Evolutionary conservation across 2,329 filamentous ascomycete species (phyloP), one percentile per base, ranked within the genome.

Genomic region (Penicillium fuscoglaucum): DNA sequence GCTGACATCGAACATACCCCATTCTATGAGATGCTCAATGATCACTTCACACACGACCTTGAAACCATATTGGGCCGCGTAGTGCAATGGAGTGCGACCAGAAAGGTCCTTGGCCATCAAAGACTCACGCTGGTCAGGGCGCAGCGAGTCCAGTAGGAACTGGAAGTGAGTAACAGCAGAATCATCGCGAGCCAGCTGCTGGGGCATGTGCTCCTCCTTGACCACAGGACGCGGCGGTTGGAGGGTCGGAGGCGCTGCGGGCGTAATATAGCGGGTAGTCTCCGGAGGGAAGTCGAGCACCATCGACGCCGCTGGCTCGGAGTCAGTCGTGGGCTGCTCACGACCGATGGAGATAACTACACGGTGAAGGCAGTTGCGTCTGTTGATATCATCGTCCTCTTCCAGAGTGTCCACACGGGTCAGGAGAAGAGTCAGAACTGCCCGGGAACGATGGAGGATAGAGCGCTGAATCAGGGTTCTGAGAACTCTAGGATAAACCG

Each of bases 41-140:
- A 98, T 84, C 26, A 93, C 83, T 70, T 96, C 84, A 70, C 91
- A 96, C 10, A 97, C 88, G n/a, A 91, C 85, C 4, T 95, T 90
- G 67, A 97, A 92, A 2, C 95, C 95, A 71, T 96, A 96, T 72
- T 98, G 92, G 0, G 95, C 93, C 3, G 92, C 92, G 71, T 97
- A 97, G 73, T 98, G 93, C 12, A 98, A 81, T 1, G 93, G 92
- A 15, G 93, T 83, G 5, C 93, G 89, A 3, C 91, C 93, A 60
- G 93, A 90, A 0, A 87, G 83, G 75, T 98, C 93, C 59, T 83
- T 86, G 13, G 84, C 84, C 50, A 83, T 79, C 12, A 98, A 79
- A 0, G 89, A 88, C 13, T 73, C 64, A 12, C 88, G 85, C 66
- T 98, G 93, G 10, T 83, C 78, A 0, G 84, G 81, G 12, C 80